Base-by-base conservation (phyloP, 257 asterid genomes). In the Primulina huaijiensis region DNA sequence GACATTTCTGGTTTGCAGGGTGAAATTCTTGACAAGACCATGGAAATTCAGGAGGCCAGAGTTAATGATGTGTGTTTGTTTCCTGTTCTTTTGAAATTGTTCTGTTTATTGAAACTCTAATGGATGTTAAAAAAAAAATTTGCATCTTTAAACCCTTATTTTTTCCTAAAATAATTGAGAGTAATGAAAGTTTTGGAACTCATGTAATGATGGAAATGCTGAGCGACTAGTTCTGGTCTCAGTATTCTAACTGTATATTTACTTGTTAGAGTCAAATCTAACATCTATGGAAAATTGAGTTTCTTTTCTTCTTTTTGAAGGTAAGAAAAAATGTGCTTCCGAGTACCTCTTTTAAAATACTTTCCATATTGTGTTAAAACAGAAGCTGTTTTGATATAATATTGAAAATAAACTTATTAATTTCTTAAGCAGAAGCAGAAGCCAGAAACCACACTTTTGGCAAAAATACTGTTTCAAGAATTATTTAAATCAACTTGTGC, bases 1-100 rank as follows among this genome's bases (percentile, higher is more conserved):
- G 52, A 43, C 23, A 40, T 64, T 46, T 74, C 21, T 50, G 21
- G 57, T 69, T 81, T 86, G 74, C 75, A 94, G 99, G 98, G 99
- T 74, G 98, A 82, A 72, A 84, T 94, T 79, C 99, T 94, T 78
- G 99, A 91, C 92, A 94, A 94, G 85, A 86, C 99, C 76, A 83
- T 76, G 88, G 99, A 94, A 77, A 66, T 89, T 62, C 99, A 94
- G 80, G 82, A 81, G 31, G 96, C 92, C 67, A 88, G 95, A 84
- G 98, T 91, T 73, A 85, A 89, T 43, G 99, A 94, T 68, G 99
- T 94, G 85, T 78, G 99, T 83, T 60, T 65, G 57, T 50, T 50
- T 50, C 8, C 7, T 50, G 21, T 50, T 50, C 33, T 33, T 14
- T 74, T 40, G 16, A 62, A 17, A 46, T 30, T 50, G 72, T 30